Evolutionary conservation across 768 basidiomycete genomes (phyloP).

Genomic region (Panus rudis): DNA sequence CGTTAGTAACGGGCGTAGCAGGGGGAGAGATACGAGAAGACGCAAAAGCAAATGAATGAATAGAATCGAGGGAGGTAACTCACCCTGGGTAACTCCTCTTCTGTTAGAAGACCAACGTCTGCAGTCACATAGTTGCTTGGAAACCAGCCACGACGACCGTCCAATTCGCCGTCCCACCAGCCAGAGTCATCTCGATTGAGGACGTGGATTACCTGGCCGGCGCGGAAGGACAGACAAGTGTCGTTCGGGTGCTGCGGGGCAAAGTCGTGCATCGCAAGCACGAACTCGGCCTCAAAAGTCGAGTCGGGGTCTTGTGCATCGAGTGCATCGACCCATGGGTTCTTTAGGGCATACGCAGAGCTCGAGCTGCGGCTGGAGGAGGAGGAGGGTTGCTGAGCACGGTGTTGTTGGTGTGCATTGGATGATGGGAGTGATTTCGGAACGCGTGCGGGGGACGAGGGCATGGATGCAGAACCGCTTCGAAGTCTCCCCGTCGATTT

Average conservation of each 20-base stretch:
- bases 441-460: slow-evolving; percentile 17
- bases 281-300: slow-evolving; percentile 45
- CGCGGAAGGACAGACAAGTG: slow-evolving; percentile 82
- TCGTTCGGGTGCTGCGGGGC: slow-evolving; percentile 59
- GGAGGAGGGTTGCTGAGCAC: not conserved
- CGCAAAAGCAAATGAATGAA: not conserved
- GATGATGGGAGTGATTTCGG: slow-evolving; percentile 6
- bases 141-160: slow-evolving; percentile 91
- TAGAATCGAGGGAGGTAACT: slow-evolving; percentile 19
- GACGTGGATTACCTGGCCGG: slow-evolving; percentile 90
- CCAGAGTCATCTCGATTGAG: slow-evolving; percentile 80
- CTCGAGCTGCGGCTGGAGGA: too few relatives aligned
- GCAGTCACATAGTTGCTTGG: slow-evolving; percentile 91
- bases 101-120: slow-evolving; percentile 50
- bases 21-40: too few relatives aligned
- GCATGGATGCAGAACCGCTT: slow-evolving; percentile 18
- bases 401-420: not conserved
- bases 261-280: slow-evolving; percentile 92
- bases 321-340: not conserved
- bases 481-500: slow-evolving; percentile 19
- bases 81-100: slow-evolving; percentile 45
- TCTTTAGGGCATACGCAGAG: too few relatives aligned
- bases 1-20: not conserved
- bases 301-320: slow-evolving; percentile 7
- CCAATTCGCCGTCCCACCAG: slow-evolving; percentile 98